Evolutionary conservation across 2,329 filamentous ascomycete species (phyloP), one percentile per base, ranked within the genome.

Genomic region (Cladobotryum protrusum): DNA sequence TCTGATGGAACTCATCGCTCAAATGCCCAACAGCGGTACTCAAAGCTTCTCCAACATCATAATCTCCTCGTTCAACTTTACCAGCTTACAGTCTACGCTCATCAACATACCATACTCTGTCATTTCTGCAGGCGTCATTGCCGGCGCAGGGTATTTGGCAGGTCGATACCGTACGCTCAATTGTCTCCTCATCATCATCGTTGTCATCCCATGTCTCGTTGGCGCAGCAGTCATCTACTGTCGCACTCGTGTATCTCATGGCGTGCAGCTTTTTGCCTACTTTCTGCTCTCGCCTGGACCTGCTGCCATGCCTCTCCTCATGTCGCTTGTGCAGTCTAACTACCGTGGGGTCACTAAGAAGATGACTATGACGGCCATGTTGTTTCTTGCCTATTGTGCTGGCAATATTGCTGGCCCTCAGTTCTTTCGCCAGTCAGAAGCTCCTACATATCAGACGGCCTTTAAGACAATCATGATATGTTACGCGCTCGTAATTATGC

Each of bases 11-110:
- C 53, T 83, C 4, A 61, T 77, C 3, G 76, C 72, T 2, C 76
- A 80, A 61, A 82, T 84, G 19, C 79, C 81, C 37, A 85, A 83
- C 53, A 80, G 80, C 32, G 81, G 81, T 19, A 80, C 78, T 1
- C 75, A 79, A 56, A 78, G 74, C 56, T 82, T 83, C 44, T 74
- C 75, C 37, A 82, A 80, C 57, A 70, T 81, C 34, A 75, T 81
- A 47, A 71, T 81, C 59, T 70, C 67, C 42, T 78, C 75, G 4
- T 81, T 82, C 45, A 75, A 76, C 8, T 81, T 81, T 60, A 75
- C 74, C 0, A 70, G 72, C 35, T 64, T 82, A 32, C 69, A 81
- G 59, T 75, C 76, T 1, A 72, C 76, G 15, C 72, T 81, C 32
- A 72, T 83, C 61, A 79, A 79, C 56, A 79, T 82, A 48, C 79